These are phyloP conservation scores for Stellera chamaejasme DNA, from an alignment of 345 rosid genomes.

Conservation along the genomic window DNA sequence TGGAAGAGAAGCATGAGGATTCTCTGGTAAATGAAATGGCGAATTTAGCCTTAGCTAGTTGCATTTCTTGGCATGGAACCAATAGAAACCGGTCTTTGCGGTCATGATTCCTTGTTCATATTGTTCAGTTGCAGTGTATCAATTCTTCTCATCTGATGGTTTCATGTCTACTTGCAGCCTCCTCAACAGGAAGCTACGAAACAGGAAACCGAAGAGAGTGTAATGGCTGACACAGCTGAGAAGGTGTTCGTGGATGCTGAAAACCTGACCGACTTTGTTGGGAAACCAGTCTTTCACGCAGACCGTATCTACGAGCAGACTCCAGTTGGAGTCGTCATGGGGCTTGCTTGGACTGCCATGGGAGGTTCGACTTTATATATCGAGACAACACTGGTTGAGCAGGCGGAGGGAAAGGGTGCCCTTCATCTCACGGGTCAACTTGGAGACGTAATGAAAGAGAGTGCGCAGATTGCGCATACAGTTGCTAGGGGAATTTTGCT, in stretches of 20 bases:
- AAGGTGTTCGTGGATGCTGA: conserved; percentile 59
- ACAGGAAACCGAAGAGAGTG: conserved; percentile 28
- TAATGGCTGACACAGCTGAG: conserved; percentile 29
- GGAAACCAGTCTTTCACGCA: conserved; percentile 93
- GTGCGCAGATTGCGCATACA: conserved; percentile 92
- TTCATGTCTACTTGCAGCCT: background rate
- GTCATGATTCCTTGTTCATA: conserved; percentile 1
- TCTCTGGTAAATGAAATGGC: conserved; percentile 25
- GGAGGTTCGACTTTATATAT: conserved; percentile 98
- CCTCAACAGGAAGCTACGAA: conserved; percentile 34
- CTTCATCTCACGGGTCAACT: conserved; percentile 84
- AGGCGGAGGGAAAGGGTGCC: conserved; percentile 88
- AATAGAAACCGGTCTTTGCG: background rate
- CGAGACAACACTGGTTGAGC: conserved; percentile 79
- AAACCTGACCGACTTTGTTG: conserved; percentile 76
- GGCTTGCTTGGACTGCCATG: conserved; percentile 99
- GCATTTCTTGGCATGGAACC: background rate
- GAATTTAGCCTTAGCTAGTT: no score
- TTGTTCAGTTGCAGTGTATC: conserved; percentile 4
- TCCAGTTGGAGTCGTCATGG: conserved; percentile 97
- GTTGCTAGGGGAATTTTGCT: conserved; percentile 68
- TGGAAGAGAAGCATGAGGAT: conserved; percentile 21
- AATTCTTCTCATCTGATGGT: background rate
- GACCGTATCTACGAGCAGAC: conserved; percentile 86
- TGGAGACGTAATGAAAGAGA: conserved; percentile 99